Percentiles rank a stretch among this genome's conserved stretches.
Conservation (phyloP, 805 yeast species). For the Metahyphopichia silvanorum region DNA sequence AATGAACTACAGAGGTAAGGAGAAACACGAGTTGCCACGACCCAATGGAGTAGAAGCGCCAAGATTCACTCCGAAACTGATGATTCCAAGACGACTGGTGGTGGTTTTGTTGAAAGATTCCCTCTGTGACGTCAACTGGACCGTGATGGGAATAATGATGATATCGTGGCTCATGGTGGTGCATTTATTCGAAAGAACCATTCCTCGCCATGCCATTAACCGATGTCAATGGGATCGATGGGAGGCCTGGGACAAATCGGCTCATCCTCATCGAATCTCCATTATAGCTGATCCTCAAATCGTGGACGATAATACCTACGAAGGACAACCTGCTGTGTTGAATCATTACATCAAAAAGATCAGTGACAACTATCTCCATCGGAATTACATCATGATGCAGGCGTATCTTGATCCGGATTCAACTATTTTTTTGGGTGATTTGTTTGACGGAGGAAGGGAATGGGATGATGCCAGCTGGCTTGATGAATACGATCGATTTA, state of each 20-base stretch:
- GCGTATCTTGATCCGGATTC: constrained; percentile 65
- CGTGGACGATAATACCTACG: constrained; percentile 85
- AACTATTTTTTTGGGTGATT: constrained; percentile 80
- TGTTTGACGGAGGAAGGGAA: constrained; percentile 92
- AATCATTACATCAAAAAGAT: constrained; percentile 56
- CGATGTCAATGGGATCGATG: constrained; percentile 57
- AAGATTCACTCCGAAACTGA: not conserved
- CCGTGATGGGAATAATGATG: constrained; percentile 7
- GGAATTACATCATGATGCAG: constrained; percentile 67
- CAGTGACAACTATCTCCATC: constrained; percentile 75
- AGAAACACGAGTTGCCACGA: constrained; percentile 5
- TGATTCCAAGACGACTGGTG: too few species aligned
- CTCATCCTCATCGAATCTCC: constrained; percentile 45
- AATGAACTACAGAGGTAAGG: constrained; percentile 21
- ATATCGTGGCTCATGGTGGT: constrained; percentile 23
- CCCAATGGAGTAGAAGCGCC: not conserved
- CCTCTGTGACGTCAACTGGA: constrained; percentile 5
- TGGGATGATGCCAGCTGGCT: constrained; percentile 71
- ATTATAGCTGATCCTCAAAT: constrained; percentile 93
- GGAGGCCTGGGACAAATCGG: constrained; percentile 52
- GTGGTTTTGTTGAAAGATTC: too few species aligned
- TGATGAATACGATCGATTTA: constrained; percentile 67
- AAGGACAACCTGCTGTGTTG: constrained; percentile 53
- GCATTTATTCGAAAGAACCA: constrained; percentile 30
- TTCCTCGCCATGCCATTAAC: constrained; percentile 19